Conservation (phyloP, 164 flowering plant genomes). For the Piper betle region DNA sequence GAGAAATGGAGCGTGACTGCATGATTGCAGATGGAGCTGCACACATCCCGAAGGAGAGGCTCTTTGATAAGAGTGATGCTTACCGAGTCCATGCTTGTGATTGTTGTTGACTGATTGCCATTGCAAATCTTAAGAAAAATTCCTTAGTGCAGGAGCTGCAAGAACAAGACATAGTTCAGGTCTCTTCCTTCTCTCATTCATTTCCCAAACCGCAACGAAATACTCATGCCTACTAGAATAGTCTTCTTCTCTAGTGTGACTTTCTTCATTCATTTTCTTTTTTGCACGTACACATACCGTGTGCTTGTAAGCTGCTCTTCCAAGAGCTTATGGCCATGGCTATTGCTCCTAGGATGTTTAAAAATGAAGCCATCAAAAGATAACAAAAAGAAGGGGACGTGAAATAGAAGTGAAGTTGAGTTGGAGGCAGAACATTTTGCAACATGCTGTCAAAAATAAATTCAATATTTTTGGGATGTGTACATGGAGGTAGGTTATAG, state of each 20-base stretch:
- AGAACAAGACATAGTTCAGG: slow-evolving; percentile 98
- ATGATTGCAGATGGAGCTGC: slow-evolving; percentile 97
- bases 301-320: slow-evolving; percentile 88
- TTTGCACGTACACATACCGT: slow-evolving; percentile 79
- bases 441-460: no score
- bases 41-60: slow-evolving; percentile 66
- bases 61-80: slow-evolving; percentile 96
- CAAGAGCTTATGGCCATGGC: slow-evolving; percentile 99
- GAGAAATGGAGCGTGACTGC: slow-evolving; percentile 94
- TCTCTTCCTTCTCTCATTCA: slow-evolving; percentile 6
- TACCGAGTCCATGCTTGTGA: slow-evolving; percentile 91
- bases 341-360: slow-evolving; percentile 89
- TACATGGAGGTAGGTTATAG: no score
- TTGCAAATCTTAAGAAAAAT: slow-evolving; percentile 89
- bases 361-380: slow-evolving; percentile 38
- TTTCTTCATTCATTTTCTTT: no score
- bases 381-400: slow-evolving; percentile 48
- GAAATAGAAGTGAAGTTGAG: slow-evolving; percentile 4
- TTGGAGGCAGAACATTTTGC: no score
- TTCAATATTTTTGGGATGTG: no score
- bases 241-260: not conserved
- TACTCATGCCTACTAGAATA: no score
- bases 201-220: no score
- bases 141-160: slow-evolving; percentile 92
- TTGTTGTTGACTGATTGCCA: slow-evolving; percentile 78